phyloP scores from a whole-genome alignment of 2,329 filamentous ascomycete genomes.

The Colletotrichum sp. region DNA sequence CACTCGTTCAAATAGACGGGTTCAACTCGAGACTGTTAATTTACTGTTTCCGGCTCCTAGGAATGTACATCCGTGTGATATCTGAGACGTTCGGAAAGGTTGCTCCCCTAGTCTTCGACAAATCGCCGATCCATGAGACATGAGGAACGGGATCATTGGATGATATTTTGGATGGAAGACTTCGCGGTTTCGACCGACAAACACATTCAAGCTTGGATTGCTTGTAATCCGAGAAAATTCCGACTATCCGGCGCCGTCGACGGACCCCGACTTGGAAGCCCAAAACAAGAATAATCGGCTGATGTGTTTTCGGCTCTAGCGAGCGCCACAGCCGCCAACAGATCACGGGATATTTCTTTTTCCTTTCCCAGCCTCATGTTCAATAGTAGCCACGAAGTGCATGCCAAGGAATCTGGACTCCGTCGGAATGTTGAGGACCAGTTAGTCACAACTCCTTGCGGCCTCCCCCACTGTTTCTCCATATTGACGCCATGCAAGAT shows the following conservation, averaged over 20 bases:
- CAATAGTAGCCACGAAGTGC: neutral
- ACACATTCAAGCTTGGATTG: neutral
- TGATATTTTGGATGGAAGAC: neutral
- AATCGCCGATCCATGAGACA: neutral
- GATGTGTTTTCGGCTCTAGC: neutral
- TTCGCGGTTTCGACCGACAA: neutral
- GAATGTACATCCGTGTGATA: neutral
- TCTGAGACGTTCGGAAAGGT: neutral
- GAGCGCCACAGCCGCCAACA: neutral
- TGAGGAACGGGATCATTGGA: accelerated
- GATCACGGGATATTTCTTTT: neutral
- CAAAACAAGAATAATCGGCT: neutral
- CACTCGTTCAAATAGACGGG: neutral
- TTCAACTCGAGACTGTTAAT: neutral
- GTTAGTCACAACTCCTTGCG: neutral
- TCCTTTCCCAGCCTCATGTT: neutral
- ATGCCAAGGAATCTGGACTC: neutral
- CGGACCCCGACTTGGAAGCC: neutral
- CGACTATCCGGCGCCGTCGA: too few relatives aligned
- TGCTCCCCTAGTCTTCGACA: neutral
- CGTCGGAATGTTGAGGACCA: neutral
- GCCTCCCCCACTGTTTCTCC: neutral
- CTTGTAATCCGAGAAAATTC: neutral
- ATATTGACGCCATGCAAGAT: neutral
- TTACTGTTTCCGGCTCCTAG: neutral